Evolutionary conservation across 768 basidiomycete species (phyloP).

Genomic region (Ramaria sp.): DNA sequence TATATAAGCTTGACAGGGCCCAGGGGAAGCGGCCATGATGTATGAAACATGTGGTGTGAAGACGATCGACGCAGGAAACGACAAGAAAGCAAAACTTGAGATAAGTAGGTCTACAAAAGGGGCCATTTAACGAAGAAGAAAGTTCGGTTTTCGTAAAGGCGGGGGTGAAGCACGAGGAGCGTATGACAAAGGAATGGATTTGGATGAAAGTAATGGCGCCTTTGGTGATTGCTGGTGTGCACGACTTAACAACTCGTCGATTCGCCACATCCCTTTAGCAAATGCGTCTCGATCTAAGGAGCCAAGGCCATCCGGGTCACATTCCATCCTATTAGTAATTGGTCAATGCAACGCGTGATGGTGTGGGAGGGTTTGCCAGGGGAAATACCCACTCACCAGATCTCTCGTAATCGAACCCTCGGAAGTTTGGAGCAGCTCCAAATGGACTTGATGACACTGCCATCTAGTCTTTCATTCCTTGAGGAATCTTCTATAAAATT

Average conservation of each 20-base stretch:
- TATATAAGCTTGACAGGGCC: neutral
- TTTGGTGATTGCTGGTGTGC: constrained; percentile 26
- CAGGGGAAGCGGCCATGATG: neutral
- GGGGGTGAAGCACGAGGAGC: neutral
- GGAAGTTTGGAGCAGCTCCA: constrained; percentile 56
- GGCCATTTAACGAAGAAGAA: neutral
- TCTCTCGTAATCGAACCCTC: constrained; percentile 39
- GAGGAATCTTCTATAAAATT: constrained; percentile 27
- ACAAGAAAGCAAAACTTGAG: neutral
- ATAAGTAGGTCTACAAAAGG: neutral
- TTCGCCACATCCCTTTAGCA: constrained; percentile 74
- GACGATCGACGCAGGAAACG: neutral
- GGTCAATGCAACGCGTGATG: neutral
- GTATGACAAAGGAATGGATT: neutral
- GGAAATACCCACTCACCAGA: constrained; percentile 40
- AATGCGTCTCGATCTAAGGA: constrained; percentile 58
- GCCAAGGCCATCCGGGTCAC: constrained; percentile 45
- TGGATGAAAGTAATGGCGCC: neutral
- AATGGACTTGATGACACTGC: constrained; percentile 43
- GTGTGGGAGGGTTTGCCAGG: neutral
- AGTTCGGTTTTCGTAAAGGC: neutral
- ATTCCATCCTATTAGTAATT: constrained; percentile 48
- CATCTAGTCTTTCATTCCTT: constrained; percentile 41
- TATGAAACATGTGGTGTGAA: neutral
- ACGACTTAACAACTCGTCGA: constrained; percentile 70